phyloP scores from a whole-genome alignment of 75 land plant species.

The Cupressus sempervirens region DNA sequence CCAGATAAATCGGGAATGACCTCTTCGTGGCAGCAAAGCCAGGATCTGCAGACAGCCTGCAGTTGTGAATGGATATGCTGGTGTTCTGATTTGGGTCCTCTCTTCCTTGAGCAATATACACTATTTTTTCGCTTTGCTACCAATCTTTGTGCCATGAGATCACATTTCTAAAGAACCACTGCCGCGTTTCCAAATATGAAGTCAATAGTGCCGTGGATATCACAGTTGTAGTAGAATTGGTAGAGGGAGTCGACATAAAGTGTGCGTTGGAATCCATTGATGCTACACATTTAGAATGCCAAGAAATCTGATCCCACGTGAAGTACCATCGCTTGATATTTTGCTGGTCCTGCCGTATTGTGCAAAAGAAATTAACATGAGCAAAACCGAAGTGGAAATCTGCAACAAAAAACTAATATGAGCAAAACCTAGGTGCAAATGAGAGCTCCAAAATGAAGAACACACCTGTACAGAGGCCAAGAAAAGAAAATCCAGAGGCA shows the following conservation, averaged over 20 bases:
- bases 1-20: constrained; percentile 14
- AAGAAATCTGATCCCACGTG: constrained; percentile 31
- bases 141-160: constrained; percentile 17
- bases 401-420: too few species aligned
- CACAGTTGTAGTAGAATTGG: constrained; percentile 54
- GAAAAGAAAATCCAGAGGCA: too few species aligned
- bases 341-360: constrained; percentile 45
- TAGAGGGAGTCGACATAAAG: constrained; percentile 45
- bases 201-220: constrained; percentile 47
- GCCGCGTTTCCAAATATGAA: constrained; percentile 53
- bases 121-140: constrained; percentile 17
- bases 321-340: constrained; percentile 49
- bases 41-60: constrained; percentile 22
- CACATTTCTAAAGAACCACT: constrained; percentile 43
- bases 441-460: too few species aligned
- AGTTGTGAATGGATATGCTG: constrained; percentile 32
- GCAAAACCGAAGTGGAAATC: too few species aligned
- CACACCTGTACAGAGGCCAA: too few species aligned
- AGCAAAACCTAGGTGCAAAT: too few species aligned
- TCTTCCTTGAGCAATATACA: constrained; percentile 35
- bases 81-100: constrained; percentile 25
- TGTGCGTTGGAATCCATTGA: constrained; percentile 50
- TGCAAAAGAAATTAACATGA: too few species aligned
- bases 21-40: constrained; percentile 13
- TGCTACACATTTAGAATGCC: constrained; percentile 33